Base-by-base conservation (phyloP, 2,329 filamentous ascomycete species). In the Fusarium acutatum region DNA sequence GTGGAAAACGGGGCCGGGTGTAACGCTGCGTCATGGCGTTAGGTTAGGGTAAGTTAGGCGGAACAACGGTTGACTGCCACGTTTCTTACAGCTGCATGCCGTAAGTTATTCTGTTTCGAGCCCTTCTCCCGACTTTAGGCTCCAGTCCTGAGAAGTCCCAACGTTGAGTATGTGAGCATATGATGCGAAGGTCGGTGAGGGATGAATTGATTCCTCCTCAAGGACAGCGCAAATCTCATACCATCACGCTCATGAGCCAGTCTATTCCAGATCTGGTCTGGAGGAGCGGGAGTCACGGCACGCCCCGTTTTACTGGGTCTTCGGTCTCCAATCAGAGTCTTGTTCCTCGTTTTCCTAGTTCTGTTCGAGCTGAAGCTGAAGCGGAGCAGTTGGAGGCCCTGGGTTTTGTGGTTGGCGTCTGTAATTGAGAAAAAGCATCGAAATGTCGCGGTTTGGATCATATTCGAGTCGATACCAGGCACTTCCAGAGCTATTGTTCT, bases 271-370 rank as follows among this genome's bases (percentile, higher is more conserved):
- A 73, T 53, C 15, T 38, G 61, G 60, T 34, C 67, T 72, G 66
- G 71, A 73, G 63, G 64, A 71, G 53, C 75, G 75, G 75, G 75
- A 77, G 59, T 72, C 72, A 76, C 74, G 75, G 75, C 67, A 74
- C 75, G 75, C 75, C 64, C 67, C 69, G 64, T 62, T 57, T 38
- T 54, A 54, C 17, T 30, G 38, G 56, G 41, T 50, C 40, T 34
- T 54, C 38, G 37, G 24, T 38, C 34, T 58, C 72, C 72, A 77
- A 75, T 77, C 72, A 74, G 41, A 49, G 60, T 41, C 43, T 54
- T 52, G 44, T 63, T 59, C 67, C 43, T 64, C 35, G 46, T 28
- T 57, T 37, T 37, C 32, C 56, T 59, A 50, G 24, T 50, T 41
- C 26, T 20, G 50, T 30, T 60, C 43, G 38, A 71, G 63, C 67